Conservation (phyloP, 2,329 filamentous ascomycete genomes). For the Colletotrichum aenigma region DNA sequence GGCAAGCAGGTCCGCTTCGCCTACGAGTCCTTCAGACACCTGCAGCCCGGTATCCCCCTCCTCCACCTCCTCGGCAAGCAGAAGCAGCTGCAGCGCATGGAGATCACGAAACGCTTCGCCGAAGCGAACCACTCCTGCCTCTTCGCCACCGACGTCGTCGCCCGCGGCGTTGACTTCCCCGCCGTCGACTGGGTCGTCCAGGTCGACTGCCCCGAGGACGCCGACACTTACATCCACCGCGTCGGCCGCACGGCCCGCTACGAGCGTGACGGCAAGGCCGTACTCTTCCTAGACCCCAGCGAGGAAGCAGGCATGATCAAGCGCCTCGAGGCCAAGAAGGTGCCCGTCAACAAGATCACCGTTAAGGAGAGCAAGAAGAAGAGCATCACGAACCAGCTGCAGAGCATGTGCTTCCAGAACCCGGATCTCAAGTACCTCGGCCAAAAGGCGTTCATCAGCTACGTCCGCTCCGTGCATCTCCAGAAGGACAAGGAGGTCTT, state of each 20-base stretch:
- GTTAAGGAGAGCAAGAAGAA: slow-evolving; percentile 89
- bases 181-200: slow-evolving; percentile 99
- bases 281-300: slow-evolving; percentile 89
- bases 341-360: slow-evolving; percentile 85
- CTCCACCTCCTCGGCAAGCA: slow-evolving; percentile 93
- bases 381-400: slow-evolving; percentile 82
- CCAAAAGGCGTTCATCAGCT: slow-evolving; percentile 94
- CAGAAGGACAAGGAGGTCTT: slow-evolving; percentile 95
- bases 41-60: slow-evolving; percentile 92
- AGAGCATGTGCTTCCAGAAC: slow-evolving; percentile 96
- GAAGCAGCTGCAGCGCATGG: slow-evolving; percentile 86
- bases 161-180: slow-evolving; percentile 92
- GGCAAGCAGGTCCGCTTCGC: slow-evolving; percentile 97
- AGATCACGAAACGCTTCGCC: slow-evolving; percentile 85
- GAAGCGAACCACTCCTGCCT: slow-evolving; percentile 83
- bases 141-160: slow-evolving; percentile 95
- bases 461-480: slow-evolving; percentile 82
- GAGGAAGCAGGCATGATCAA: slow-evolving; percentile 93
- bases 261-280: slow-evolving; percentile 83
- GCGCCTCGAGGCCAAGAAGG: slow-evolving; percentile 84
- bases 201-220: slow-evolving; percentile 94
- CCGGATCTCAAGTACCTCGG: slow-evolving; percentile 92
- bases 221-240: slow-evolving; percentile 96
- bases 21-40: slow-evolving; percentile 89
- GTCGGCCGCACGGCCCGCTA: slow-evolving; percentile 95